phyloP scores from a whole-genome alignment of 257 asterid species.

The Solanum raphanifolium region DNA sequence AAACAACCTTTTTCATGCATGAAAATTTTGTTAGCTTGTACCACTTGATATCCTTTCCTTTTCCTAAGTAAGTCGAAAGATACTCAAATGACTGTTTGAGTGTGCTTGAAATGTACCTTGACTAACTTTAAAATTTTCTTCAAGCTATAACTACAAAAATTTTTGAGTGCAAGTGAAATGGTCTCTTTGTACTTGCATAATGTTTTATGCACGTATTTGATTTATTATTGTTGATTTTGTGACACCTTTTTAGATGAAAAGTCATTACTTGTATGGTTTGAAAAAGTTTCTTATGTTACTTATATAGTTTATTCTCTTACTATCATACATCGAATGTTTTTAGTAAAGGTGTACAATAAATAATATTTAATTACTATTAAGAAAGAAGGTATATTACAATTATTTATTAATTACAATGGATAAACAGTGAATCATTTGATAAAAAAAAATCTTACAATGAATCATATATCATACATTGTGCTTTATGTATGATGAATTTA shows the following conservation, averaged over 20 bases:
- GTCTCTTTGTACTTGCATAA: background rate
- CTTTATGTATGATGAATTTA: background rate
- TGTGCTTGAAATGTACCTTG: background rate
- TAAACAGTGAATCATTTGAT: background rate
- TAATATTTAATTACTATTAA: background rate
- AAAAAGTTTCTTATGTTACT: background rate
- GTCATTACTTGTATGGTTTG: background rate
- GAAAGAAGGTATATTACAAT: background rate
- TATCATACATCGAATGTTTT: background rate
- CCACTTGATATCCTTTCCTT: background rate
- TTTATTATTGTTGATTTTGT: background rate
- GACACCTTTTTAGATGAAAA: background rate
- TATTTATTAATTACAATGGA: background rate
- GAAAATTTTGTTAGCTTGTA: background rate
- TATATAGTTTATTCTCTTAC: background rate
- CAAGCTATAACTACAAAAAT: background rate
- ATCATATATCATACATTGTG: background rate
- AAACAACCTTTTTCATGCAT: background rate
- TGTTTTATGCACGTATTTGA: background rate
- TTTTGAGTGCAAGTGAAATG: background rate
- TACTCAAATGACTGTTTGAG: background rate
- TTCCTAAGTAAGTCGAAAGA: background rate
- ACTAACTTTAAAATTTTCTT: slow-evolving; percentile 1
- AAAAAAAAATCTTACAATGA: background rate
- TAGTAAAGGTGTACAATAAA: background rate